Base-by-base conservation (phyloP, 177 flowering plant species). In the Vitis hybrid region DNA sequence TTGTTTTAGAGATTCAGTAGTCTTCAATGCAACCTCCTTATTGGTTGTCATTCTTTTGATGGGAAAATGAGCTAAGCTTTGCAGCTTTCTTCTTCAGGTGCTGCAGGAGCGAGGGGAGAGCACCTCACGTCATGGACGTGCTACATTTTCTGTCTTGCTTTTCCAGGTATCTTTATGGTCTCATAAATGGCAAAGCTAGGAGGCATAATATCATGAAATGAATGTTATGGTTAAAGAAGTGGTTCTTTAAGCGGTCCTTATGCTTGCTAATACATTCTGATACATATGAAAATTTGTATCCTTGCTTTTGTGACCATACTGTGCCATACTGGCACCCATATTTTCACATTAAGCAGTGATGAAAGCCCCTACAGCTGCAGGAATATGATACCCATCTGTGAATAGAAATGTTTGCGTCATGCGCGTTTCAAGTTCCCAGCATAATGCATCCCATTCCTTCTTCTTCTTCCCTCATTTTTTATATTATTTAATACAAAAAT, bases 101-200 rank as follows among this genome's bases (percentile, higher is more conserved):
- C 77, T 96, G 82, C 99, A 96, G 77, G 99, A 96, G 78, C 82
- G 99, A 56, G 98, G 99, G 33, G 99, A 96, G 83, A 96, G 99
- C 85, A 96, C 99, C 70, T 93, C 99, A 48, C 92, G 98, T 45
- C 99, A 96, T 86, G 99, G 99, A 52, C 98, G 99, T 62, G 98
- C 98, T 60, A 92, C 97, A 65, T 96, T 96, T 83, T 96, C 99
- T 77, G 99, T 96, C 66, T 81, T 96, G 76, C 94, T 96, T 70
- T 96, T 96, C 76, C 98, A 94, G 98, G 99, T 96, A 73, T 71
- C 31, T 69, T 15, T 50, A 31, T 55, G 6, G 48, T 56, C 29
- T 67, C 2, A 57, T 58, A 22, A 49, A 22, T 33, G 6, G 39
- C 56, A 3, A 18, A 11, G 21, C 55, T 57, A 8, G 21, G 29